These are phyloP conservation scores for Cyamopsis tetragonoloba DNA, from an alignment of 306 rosid species.

Conservation along the genomic window DNA sequence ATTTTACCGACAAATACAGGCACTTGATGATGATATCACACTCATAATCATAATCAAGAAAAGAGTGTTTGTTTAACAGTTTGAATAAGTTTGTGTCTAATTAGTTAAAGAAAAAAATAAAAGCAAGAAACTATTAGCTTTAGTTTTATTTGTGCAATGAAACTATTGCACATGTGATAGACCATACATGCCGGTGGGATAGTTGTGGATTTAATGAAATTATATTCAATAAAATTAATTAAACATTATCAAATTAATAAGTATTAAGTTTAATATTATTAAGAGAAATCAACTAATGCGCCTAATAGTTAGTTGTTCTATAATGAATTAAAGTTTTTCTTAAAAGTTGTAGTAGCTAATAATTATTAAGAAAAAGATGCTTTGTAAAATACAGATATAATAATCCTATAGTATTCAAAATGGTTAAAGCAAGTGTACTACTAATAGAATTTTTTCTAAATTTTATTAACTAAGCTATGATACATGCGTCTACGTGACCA, in stretches of 20 bases:
- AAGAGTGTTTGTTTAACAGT: slow-evolving; percentile 14
- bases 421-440: not conserved
- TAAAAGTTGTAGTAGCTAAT: slow-evolving; percentile 28
- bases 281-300: slow-evolving; percentile 35
- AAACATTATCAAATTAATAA: slow-evolving; percentile 25
- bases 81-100: not conserved
- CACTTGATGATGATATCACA: not conserved
- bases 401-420: slow-evolving; percentile 15
- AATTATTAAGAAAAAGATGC: slow-evolving; percentile 34
- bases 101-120: slow-evolving; percentile 16
- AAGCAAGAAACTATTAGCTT: slow-evolving; percentile 16
- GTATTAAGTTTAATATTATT: too few species aligned
- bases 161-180: slow-evolving; percentile 38
- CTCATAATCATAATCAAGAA: slow-evolving; percentile 1
- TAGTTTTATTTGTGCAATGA: slow-evolving; percentile 7
- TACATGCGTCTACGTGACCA: slow-evolving; percentile 31
- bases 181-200: slow-evolving; percentile 43
- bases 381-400: slow-evolving; percentile 28
- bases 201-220: slow-evolving; percentile 39
- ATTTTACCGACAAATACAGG: slow-evolving; percentile 20
- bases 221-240: too few species aligned
- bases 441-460: slow-evolving; percentile 32
- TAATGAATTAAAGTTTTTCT: slow-evolving; percentile 33
- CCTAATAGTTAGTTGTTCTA: slow-evolving; percentile 42
- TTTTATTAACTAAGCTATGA: not conserved